Conservation (phyloP, 1,284 basidiomycete species). For the Cutaneotrichosporon cutaneum region DNA sequence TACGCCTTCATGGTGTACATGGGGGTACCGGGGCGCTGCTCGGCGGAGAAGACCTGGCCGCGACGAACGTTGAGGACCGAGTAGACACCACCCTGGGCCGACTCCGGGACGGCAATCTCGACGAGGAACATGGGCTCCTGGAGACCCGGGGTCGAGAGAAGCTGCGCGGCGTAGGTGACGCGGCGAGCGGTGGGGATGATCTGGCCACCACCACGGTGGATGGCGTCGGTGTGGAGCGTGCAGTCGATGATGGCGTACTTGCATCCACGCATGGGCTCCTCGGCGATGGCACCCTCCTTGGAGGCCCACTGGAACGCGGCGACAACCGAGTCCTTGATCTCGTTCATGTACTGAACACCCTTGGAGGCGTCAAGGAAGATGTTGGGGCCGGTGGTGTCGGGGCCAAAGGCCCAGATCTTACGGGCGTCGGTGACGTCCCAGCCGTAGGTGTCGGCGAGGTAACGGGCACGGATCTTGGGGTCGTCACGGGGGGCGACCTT, state of each 20-base stretch:
- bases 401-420: constrained; percentile 99
- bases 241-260: constrained; percentile 60
- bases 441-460: constrained; percentile 92
- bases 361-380: constrained; percentile 97
- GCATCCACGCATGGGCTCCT: constrained; percentile 99
- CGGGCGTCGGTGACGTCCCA: constrained; percentile 99
- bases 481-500: constrained; percentile 90
- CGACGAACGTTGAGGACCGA: constrained; percentile 91
- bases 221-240: constrained; percentile 67
- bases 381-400: constrained; percentile 97
- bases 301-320: constrained; percentile 99
- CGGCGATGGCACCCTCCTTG: constrained; percentile 93
- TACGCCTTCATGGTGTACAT: constrained; percentile 74
- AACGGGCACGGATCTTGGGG: constrained; percentile 93
- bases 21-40: constrained; percentile 94
- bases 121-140: constrained; percentile 99
- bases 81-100: constrained; percentile 98
- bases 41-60: constrained; percentile 97
- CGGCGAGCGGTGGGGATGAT: constrained; percentile 98
- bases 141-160: constrained; percentile 86
- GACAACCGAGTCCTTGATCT: constrained; percentile 99
- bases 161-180: constrained; percentile 91
- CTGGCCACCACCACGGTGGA: constrained; percentile 99
- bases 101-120: constrained; percentile 98
- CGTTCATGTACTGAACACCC: constrained; percentile 95